Evolutionary conservation across 192 early-diverging fungal species (phyloP).

Genomic region (Jimgerdemannia lactiflua): DNA sequence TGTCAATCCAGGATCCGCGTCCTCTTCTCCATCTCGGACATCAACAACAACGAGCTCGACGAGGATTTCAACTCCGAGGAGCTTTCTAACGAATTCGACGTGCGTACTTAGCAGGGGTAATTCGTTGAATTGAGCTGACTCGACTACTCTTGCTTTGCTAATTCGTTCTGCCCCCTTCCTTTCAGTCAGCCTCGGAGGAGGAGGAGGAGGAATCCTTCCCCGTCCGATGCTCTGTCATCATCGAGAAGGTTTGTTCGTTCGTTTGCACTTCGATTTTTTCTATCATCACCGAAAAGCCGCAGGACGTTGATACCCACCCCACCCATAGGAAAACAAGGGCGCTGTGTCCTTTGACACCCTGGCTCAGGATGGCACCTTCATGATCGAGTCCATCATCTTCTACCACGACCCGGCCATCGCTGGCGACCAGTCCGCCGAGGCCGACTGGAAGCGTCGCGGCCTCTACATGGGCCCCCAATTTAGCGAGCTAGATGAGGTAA

Average conservation of each 20-base stretch:
- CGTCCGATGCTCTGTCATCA: slow-evolving; percentile 75
- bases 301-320: background rate
- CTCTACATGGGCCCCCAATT: slow-evolving; percentile 91
- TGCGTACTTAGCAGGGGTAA: no score
- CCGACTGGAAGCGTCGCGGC: slow-evolving; percentile 86
- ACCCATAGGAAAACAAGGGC: slow-evolving; percentile 51
- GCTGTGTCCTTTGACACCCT: slow-evolving; percentile 80
- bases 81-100: no score
- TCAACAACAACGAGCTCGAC: slow-evolving; percentile 74
- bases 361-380: slow-evolving; percentile 80
- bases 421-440: slow-evolving; percentile 62
- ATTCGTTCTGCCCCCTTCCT: no score
- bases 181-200: slow-evolving; percentile 39
- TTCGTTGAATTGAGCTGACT: no score
- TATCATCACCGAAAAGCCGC: background rate
- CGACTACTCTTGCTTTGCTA: no score
- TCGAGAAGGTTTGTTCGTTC: slow-evolving; percentile 69
- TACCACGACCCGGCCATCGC: slow-evolving; percentile 64
- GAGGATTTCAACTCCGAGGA: no score
- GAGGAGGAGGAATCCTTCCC: slow-evolving; percentile 59
- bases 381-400: slow-evolving; percentile 80
- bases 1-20: slow-evolving; percentile 65
- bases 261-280: no score
- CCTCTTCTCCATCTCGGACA: slow-evolving; percentile 81
- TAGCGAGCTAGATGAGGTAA: slow-evolving; percentile 80